phyloP scores from a whole-genome alignment of 768 basidiomycete species.

The Boletus subcaerulescens region DNA sequence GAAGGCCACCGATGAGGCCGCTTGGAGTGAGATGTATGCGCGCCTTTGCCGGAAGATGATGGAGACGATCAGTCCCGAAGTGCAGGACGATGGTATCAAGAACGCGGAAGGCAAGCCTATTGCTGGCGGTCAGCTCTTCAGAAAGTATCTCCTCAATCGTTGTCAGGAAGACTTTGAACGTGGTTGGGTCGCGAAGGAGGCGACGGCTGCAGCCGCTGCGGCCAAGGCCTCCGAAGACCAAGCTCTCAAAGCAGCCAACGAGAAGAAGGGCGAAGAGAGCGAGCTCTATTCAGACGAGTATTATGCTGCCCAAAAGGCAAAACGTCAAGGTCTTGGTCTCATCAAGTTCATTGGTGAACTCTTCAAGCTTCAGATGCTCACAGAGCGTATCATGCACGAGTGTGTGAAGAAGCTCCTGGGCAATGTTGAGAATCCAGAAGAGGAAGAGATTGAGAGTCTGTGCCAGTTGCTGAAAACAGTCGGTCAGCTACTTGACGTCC shows the following conservation, averaged over 20 bases:
- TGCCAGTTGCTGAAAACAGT: conserved; percentile 92
- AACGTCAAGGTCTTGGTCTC: conserved; percentile 93
- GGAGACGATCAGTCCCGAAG: conserved; percentile 85
- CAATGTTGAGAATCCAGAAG: conserved; percentile 93
- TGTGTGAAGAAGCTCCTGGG: conserved; percentile 94
- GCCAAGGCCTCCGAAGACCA: conserved; percentile 84
- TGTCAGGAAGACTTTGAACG: conserved; percentile 98
- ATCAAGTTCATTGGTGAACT: conserved; percentile 98
- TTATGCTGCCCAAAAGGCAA: conserved; percentile 94
- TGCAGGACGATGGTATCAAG: conserved; percentile 86
- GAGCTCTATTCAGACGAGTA: conserved; percentile 94
- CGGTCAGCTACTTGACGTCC: conserved; percentile 76
- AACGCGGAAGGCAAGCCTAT: conserved; percentile 83
- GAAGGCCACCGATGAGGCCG: conserved; percentile 94
- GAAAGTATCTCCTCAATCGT: conserved; percentile 93
- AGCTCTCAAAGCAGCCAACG: conserved; percentile 67
- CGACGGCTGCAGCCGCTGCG: conserved; percentile 82
- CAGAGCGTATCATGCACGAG: conserved; percentile 97
- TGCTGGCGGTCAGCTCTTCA: conserved; percentile 90
- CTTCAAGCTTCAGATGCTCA: conserved; percentile 98
- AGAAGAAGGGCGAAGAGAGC: conserved; percentile 54
- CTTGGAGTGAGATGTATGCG: conserved; percentile 98
- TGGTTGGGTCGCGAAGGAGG: conserved; percentile 89
- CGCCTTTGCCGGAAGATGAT: conserved; percentile 93
- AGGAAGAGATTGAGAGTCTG: conserved; percentile 95